These are phyloP conservation scores for Talaromyces sp. DNA, from an alignment of 2,329 filamentous ascomycete species.

Conservation along the genomic window DNA sequence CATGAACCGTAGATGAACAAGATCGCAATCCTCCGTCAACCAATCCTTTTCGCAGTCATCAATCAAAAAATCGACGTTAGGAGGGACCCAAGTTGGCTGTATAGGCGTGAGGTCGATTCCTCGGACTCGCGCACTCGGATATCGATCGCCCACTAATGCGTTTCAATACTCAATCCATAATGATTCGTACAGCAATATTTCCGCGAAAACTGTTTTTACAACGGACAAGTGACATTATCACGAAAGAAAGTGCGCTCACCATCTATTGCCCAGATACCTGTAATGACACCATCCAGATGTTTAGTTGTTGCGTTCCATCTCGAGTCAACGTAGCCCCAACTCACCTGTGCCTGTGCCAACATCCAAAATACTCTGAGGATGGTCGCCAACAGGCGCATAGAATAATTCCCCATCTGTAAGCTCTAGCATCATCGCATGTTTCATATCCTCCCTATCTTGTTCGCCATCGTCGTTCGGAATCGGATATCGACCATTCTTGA, in stretches of 20 bases:
- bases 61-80: conserved; percentile 18
- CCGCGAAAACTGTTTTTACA: neutral
- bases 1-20: conserved; percentile 16
- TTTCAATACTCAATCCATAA: neutral
- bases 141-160: conserved; percentile 11
- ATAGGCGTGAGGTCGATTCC: conserved; percentile 43
- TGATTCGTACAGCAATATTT: neutral
- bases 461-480: conserved; percentile 18
- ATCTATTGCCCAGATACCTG: conserved; percentile 17
- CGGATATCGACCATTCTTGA: conserved; percentile 16
- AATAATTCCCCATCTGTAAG: conserved; percentile 13
- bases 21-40: conserved; percentile 9
- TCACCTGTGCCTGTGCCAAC: conserved; percentile 26
- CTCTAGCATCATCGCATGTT: conserved; percentile 20
- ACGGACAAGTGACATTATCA: neutral
- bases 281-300: neutral
- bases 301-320: neutral
- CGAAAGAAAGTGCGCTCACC: neutral
- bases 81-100: conserved; percentile 17
- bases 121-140: conserved; percentile 24
- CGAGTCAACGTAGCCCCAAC: conserved; percentile 17
- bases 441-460: conserved; percentile 18
- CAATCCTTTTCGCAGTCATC: conserved; percentile 18
- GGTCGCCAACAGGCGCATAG: conserved; percentile 13
- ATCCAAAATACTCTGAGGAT: conserved; percentile 14